Conservation (phyloP, 768 basidiomycete genomes). For the Gelatoporia subvermispora region DNA sequence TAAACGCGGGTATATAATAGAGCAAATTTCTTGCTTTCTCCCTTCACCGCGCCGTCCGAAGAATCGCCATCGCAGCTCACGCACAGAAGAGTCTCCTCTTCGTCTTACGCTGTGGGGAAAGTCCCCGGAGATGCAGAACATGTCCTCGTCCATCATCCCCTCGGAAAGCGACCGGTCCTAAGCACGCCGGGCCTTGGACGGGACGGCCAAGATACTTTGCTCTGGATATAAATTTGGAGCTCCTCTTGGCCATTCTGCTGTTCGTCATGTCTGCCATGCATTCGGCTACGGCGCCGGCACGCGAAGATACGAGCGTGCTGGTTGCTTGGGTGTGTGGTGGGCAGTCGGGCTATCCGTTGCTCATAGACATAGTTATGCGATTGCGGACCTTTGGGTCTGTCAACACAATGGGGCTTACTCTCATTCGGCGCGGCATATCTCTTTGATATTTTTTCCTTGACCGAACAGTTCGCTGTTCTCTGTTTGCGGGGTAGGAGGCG, state of each 20-base stretch:
- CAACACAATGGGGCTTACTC: constrained; percentile 94
- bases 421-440: constrained; percentile 48
- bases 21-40: constrained; percentile 18
- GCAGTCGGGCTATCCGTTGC: constrained; percentile 53
- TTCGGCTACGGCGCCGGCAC: constrained; percentile 40
- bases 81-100: constrained; percentile 52
- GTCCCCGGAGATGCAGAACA: constrained; percentile 85
- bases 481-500: not conserved
- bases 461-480: constrained; percentile 51
- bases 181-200: constrained; percentile 62
- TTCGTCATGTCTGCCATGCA: constrained; percentile 44
- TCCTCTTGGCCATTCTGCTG: constrained; percentile 39
- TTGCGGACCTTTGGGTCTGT: constrained; percentile 51
- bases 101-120: constrained; percentile 78
- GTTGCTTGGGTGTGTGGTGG: constrained; percentile 38
- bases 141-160: constrained; percentile 42
- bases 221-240: constrained; percentile 23
- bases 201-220: constrained; percentile 35
- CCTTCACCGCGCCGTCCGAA: constrained; percentile 52
- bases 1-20: too few relatives aligned
- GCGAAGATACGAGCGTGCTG: constrained; percentile 77
- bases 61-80: constrained; percentile 85
- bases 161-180: constrained; percentile 73
- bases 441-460: constrained; percentile 48
- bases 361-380: constrained; percentile 90